Base-by-base conservation (phyloP, 192 early-diverging fungal genomes). In the Chytriomyces confervae region DNA sequence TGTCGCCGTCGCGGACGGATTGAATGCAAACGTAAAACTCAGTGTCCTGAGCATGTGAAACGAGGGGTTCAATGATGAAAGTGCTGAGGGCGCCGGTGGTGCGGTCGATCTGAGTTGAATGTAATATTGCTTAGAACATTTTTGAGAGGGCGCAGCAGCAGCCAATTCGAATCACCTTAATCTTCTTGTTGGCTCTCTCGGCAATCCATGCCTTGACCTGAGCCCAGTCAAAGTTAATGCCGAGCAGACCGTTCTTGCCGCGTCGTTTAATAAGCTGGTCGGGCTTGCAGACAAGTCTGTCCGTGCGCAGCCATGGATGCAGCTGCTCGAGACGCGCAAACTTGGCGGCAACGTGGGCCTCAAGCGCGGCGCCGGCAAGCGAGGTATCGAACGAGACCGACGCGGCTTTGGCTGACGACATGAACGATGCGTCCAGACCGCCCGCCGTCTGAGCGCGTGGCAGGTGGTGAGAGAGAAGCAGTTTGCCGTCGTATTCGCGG, bases 21-120 rank as follows among this genome's bases (percentile, higher is more conserved):
- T 97, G 96, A 86, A 99, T 97, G 86, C 94, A 95, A 65, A 98
- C 90, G 84, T 97, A 99, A 89, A 96, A 97, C 87, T 99, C 97
- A 60, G 93, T 93, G 80, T 95, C 91, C 75, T 89, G 86, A 47
- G 94, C 89, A 83, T 99, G 97, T 69, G 96, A 94, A 65, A 95
- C 90, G 77, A 99, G 95, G 45, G 95, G 94, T 87, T 98, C 97
- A 61, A 98, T 90, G 71, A 99, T 82, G 89, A 99, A 97, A 20
- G 94, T 96, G 91, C 95, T 94, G 50, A 99, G 88, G 29, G 93
- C 82, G 29, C 97, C 97, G 6, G 90, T 84, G 51, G 95, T 92
- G 49, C 85, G 84, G 51, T 95, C 96, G 68, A 97, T 91, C 91
- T 95, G 76, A 18, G 44, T 62, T 8, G 7, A 24, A 6, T 4